These are phyloP conservation scores for Pouteria campechiana DNA, from an alignment of 179 eudicot genomes.

Conservation along the genomic window DNA sequence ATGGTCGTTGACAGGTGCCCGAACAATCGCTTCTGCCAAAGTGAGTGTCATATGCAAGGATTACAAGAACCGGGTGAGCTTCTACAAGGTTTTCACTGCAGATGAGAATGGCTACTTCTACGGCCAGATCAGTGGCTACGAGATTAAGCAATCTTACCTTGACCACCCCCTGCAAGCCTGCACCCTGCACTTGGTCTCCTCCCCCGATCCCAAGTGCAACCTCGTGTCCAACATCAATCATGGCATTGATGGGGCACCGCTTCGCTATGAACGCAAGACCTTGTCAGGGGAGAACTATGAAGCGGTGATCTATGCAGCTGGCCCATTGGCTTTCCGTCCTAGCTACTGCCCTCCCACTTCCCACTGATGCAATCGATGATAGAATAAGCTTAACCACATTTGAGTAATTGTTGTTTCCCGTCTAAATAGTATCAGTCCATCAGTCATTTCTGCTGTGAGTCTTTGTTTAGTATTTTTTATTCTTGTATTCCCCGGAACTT, in stretches of 20 bases:
- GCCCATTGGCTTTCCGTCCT: slow-evolving; percentile 69
- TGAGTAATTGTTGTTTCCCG: too few species aligned
- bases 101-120: slow-evolving; percentile 46
- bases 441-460: too few species aligned
- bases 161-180: slow-evolving; percentile 89
- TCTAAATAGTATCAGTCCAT: slow-evolving; percentile 6
- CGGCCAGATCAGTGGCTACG: slow-evolving; percentile 42
- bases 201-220: slow-evolving; percentile 52
- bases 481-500: too few species aligned
- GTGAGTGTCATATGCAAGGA: slow-evolving; percentile 74
- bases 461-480: too few species aligned
- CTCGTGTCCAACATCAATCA: slow-evolving; percentile 51
- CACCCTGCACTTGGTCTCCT: slow-evolving; percentile 56
- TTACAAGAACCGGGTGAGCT: slow-evolving; percentile 47
- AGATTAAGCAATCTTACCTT: slow-evolving; percentile 36
- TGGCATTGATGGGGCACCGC: slow-evolving; percentile 57
- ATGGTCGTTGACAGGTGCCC: slow-evolving; percentile 49
- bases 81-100: slow-evolving; percentile 45
- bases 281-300: slow-evolving; percentile 24
- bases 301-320: slow-evolving; percentile 60
- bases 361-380: too few species aligned
- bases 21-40: slow-evolving; percentile 49
- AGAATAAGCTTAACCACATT: too few species aligned
- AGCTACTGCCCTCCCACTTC: slow-evolving; percentile 39
- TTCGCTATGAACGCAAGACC: slow-evolving; percentile 46